Evolutionary conservation across 306 rosid genomes (phyloP), one percentile per base, ranked within the genome.

Genomic region (Cucumis hystrix): DNA sequence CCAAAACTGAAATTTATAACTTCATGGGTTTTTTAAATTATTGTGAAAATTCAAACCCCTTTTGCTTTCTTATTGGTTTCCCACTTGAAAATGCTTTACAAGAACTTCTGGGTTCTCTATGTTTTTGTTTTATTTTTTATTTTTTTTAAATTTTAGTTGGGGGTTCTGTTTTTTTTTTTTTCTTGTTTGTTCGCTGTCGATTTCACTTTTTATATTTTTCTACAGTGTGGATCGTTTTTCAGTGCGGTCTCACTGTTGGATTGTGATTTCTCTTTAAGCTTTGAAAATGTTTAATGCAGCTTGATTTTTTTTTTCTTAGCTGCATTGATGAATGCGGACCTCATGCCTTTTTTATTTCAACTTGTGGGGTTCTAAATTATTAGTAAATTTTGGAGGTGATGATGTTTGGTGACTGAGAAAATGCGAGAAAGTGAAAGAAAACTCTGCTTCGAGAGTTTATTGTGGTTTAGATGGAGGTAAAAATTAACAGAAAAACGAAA

Each of bases 231-330:
- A 14, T 72, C n/a, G 17, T 72, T 72, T 45, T 25, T 72, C 7
- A 72, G 76, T 72, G 59, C 61, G 41, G 11, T 15, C 5, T 72
- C 25, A 72, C 76, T 72, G 76, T 72, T 72, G 61, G 40, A 51
- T 72, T 47, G 43, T 43, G 57, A 25, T 67, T 67, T 20, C 30
- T 67, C 10, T 41, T 41, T 10, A 30, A 6, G 35, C 3, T 67
- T 41, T 41, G 63, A 39, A 67, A 41, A 41, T 67, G 55, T 7
- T 15, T 49, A 16, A 72, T 72, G 60, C 61, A 51, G 75, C 43
- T 51, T 28, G 61, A 28, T 70, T 15, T 30, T 30, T 30, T 30
- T 30, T 30, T 70, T 71, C 41, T 71, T 25, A 15, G 59, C 18
- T 71, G 39, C 33, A 12, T 70, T 45, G 20, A 28, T 70, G 37